Conservation (phyloP, 768 basidiomycete species). For the Fistulinella prunicolor region DNA sequence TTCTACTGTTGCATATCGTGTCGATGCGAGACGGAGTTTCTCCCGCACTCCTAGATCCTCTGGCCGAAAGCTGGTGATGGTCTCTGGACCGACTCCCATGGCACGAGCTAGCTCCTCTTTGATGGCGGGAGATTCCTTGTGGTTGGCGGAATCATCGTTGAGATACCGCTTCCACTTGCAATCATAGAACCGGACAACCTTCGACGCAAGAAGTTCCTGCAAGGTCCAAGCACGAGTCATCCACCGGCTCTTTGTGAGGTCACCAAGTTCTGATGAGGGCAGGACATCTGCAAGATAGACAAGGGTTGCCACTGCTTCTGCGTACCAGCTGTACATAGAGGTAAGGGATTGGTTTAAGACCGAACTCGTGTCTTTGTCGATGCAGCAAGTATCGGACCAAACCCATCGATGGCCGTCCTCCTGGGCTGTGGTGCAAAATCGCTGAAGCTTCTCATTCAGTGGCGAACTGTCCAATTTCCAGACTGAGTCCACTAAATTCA, state of each 20-base stretch:
- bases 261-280: background rate
- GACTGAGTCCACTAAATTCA: background rate
- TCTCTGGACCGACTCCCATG: background rate
- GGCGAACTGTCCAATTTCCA: background rate
- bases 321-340: conserved; percentile 7
- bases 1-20: background rate
- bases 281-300: background rate
- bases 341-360: background rate
- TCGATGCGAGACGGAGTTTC: background rate
- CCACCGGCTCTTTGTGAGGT: background rate
- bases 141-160: background rate
- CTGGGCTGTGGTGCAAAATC: background rate
- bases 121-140: background rate
- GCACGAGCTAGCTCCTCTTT: background rate
- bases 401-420: background rate
- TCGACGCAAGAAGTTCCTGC: background rate
- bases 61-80: background rate
- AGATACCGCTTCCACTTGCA: background rate
- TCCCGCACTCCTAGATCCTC: background rate
- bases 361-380: background rate
- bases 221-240: background rate
- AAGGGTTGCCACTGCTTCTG: background rate
- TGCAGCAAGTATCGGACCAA: conserved; percentile 1
- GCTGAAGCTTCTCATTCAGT: background rate
- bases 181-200: background rate